phyloP scores from a whole-genome alignment of 2,329 filamentous ascomycete genomes.

The Pseudocercospora ulei region DNA sequence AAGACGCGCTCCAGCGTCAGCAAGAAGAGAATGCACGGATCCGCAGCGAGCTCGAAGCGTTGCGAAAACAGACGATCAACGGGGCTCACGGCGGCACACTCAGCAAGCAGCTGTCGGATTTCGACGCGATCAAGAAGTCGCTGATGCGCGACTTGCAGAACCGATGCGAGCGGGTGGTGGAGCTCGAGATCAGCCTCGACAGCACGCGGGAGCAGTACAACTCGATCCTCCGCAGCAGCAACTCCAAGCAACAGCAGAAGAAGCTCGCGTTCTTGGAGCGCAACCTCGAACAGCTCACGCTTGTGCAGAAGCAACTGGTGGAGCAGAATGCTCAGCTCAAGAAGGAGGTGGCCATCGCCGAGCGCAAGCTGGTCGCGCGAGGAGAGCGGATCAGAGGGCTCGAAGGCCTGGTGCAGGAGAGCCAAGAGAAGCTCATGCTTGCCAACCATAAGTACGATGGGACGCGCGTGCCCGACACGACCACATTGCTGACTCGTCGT shows the following conservation, averaged over 20 bases:
- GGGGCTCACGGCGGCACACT: constrained; percentile 59
- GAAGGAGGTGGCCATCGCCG: constrained; percentile 98
- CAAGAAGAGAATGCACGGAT: constrained; percentile 73
- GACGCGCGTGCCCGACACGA: neutral
- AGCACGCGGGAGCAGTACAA: constrained; percentile 99
- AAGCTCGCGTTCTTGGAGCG: constrained; percentile 99
- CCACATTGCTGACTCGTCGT: constrained; percentile 15
- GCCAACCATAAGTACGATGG: constrained; percentile 84
- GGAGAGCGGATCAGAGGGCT: constrained; percentile 95
- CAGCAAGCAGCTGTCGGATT: constrained; percentile 95
- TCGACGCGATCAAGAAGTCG: constrained; percentile 99
- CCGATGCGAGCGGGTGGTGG: constrained; percentile 89
- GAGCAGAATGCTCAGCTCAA: constrained; percentile 96
- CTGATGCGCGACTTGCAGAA: constrained; percentile 98
- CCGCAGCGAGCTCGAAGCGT: constrained; percentile 68
- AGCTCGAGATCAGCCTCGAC: constrained; percentile 94
- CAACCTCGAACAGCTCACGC: constrained; percentile 93
- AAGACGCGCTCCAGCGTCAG: constrained; percentile 66
- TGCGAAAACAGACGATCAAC: constrained; percentile 61
- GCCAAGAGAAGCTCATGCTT: constrained; percentile 94
- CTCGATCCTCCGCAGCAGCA: constrained; percentile 89
- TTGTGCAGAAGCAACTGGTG: constrained; percentile 92
- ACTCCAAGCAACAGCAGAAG: constrained; percentile 98
- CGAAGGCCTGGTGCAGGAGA: constrained; percentile 85
- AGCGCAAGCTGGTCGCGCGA: constrained; percentile 88